Conservation (phyloP, 2,329 filamentous ascomycete species). For the Fusarium odoratissimum region DNA sequence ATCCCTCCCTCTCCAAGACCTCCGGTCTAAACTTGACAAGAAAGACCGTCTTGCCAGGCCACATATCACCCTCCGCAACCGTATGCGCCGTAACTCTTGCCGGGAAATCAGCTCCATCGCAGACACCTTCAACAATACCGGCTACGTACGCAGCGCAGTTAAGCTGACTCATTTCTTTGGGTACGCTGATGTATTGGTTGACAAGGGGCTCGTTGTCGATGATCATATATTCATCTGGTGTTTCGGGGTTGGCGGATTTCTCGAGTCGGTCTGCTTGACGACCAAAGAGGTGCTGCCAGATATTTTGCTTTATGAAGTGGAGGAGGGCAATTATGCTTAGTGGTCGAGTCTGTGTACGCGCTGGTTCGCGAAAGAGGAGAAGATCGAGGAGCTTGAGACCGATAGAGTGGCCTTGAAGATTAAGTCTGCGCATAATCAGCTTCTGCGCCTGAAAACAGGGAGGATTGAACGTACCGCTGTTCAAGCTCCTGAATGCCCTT, state of each 20-base stretch:
- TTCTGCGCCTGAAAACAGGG: neutral
- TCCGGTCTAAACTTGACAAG: constrained; percentile 91
- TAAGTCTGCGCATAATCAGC: constrained; percentile 68
- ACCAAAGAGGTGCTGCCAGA: constrained; percentile 93
- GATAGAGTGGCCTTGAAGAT: constrained; percentile 91
- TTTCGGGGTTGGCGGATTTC: constrained; percentile 82
- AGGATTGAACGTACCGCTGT: constrained; percentile 71
- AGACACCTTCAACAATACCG: constrained; percentile 94
- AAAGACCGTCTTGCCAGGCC: constrained; percentile 96
- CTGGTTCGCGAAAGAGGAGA: constrained; percentile 83
- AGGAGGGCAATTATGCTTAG: constrained; percentile 90
- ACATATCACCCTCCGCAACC: constrained; percentile 80
- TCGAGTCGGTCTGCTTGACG: constrained; percentile 93
- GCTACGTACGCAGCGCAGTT: constrained; percentile 97
- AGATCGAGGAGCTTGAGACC: constrained; percentile 96
- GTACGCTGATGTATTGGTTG: constrained; percentile 92
- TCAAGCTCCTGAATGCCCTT: constrained; percentile 95
- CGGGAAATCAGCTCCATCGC: constrained; percentile 90
- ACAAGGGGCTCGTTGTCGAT: constrained; percentile 97
- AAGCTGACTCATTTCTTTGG: constrained; percentile 94
- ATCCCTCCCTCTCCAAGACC: constrained; percentile 90
- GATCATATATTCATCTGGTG: constrained; percentile 98
- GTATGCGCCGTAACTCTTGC: constrained; percentile 92
- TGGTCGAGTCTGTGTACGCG: constrained; percentile 79
- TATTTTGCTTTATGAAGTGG: constrained; percentile 91